Base-by-base conservation (phyloP, 148 eudicot genomes). In the Amaranthus palmeri region DNA sequence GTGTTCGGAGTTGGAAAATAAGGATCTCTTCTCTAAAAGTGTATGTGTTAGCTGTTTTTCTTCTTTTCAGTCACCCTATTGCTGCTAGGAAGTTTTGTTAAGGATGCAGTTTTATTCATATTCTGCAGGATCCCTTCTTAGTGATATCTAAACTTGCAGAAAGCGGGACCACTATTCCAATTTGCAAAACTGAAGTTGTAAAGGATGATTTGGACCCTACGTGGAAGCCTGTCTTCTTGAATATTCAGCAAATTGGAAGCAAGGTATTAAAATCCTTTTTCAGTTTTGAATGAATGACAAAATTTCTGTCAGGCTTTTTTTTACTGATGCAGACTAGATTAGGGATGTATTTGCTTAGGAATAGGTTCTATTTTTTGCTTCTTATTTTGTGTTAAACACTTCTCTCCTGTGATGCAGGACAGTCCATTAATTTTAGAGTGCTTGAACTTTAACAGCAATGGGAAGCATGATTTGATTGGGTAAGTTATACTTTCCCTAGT, bases 401-500 rank as follows among this genome's bases (percentile, higher is more conserved):
- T 46, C 13, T 65, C 65, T 78, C 72, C 71, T 76, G 52, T 78
- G 68, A 50, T 87, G 90, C 96, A 93, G 98, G 97, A 96, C 72
- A 88, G 74, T 83, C 97, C 89, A 55, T 80, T 96, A 71, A 74
- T 79, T 67, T 81, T 96, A 10, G 99, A 96, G 79, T 96, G 99
- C 78, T 96, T 82, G 76, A 86, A 96, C 76, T 96, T 92, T 74
- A 96, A 90, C 80, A 81, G 83, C 86, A 88, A 86, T 70, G 99
- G 99, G 59, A 96, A 87, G 78, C 99, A 96, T 75, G 97, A 87
- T 78, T 81, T 87, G 74, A 74, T 96, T 68, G 96, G 99, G 99
- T 96, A 86, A 72, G 54, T 57, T 18, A 68, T 50, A 53, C 49
- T 49, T 61, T 55, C 51, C 55, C 40, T 49, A 25, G n/a, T 50